A percentile compares a stretch with the other conserved stretches of the same genome.
Conservation (phyloP, 495 filamentous ascomycete genomes). For the Trichoderma gamsii region DNA sequence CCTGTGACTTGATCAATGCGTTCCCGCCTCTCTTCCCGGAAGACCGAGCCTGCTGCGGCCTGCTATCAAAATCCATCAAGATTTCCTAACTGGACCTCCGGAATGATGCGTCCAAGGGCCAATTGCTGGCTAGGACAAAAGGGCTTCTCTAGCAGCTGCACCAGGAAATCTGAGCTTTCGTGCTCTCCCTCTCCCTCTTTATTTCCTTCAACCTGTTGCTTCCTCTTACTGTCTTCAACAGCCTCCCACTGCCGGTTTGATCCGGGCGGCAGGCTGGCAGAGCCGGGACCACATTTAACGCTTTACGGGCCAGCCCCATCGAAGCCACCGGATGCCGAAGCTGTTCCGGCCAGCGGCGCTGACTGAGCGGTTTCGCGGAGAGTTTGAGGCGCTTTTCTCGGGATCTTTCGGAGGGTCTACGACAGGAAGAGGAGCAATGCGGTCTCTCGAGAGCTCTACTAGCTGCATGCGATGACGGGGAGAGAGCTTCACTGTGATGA, state of each 20-base stretch:
- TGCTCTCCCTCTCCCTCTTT: constrained; percentile 19
- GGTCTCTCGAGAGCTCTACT: background rate
- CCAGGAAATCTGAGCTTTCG: background rate
- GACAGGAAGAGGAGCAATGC: background rate
- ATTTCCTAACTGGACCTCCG: background rate
- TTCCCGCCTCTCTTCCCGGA: background rate
- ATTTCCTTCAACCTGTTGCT: background rate
- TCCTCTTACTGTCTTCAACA: background rate
- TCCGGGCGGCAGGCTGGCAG: constrained; percentile 11
- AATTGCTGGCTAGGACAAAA: background rate
- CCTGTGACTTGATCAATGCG: background rate
- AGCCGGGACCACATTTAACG: background rate
- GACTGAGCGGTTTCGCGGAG: background rate
- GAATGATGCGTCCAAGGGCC: background rate
- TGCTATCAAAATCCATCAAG: background rate
- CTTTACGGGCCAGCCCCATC: background rate
- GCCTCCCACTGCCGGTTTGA: constrained; percentile 17
- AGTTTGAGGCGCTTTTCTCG: background rate
- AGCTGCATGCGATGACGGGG: background rate
- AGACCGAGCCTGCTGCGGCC: background rate
- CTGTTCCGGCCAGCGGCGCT: constrained; percentile 5
- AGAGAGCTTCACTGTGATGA: background rate
- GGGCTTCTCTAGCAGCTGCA: background rate
- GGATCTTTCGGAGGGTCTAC: background rate
- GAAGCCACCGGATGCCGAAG: constrained; percentile 11